Base-by-base conservation (phyloP, 2,329 filamentous ascomycete species). In the Colletotrichum coccodes region DNA sequence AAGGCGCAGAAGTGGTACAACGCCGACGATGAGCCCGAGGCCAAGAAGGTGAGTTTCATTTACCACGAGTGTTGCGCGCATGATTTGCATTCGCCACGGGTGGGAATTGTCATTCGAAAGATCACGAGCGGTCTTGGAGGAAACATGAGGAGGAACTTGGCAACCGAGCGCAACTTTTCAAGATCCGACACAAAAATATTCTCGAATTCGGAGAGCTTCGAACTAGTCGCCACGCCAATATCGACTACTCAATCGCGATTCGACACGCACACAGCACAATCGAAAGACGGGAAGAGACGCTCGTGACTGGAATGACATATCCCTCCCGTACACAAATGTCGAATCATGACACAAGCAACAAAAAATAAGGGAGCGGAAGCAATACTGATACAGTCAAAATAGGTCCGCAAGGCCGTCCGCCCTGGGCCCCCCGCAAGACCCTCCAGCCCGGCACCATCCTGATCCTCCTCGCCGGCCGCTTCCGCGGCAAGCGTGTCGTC, bases 1-100 rank as follows among this genome's bases (percentile, higher is more conserved):
- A 97, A 97, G 93, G 95, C 95, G 80, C 91, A 93, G 90, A 98
- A 98, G 89, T 99, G 95, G 94, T 99, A 99, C 89, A 94, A 94
- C 84, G 93, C 94, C 82, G 93, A 97, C 85, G 95, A 98, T 86
- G 93, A 95, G 82, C 83, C 89, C 83, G 87, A 92, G 86, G 90
- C 91, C 80, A 97, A 95, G 91, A 95, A 97, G 93, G 96, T 99
- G 90, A 90, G 94, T 93, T 79, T 60, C 21, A 47, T 21, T 72
- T 72, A 76, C 67, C 71, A 75, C 72, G 56, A 72, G 70, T 69
- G 66, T 68, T 70, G 38, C 44, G 42, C 44, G 21, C 56, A 28
- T 50, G 21, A 54, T 16, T 44, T 68, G 23, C 57, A 59, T 36
- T 16, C 44, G 42, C 56, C 28, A 36, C 18, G 34, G 57, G 44